Conservation (phyloP, 2,329 filamentous ascomycete genomes). For the Hypoxylon sp. region DNA sequence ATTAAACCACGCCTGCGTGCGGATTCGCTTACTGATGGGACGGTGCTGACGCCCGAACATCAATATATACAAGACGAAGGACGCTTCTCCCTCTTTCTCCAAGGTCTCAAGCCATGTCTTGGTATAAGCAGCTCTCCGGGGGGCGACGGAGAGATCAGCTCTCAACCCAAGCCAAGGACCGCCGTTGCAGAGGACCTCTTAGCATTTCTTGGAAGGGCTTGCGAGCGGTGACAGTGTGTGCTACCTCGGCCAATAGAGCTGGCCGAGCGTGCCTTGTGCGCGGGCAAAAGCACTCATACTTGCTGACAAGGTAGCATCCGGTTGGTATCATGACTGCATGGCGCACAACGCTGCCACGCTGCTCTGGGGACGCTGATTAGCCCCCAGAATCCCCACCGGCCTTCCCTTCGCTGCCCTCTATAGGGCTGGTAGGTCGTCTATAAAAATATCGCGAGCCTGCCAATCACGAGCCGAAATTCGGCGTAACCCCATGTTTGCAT, state of each 20-base stretch:
- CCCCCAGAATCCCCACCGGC: background rate
- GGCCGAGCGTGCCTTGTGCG: slow-evolving; percentile 9
- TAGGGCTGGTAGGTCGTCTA: slow-evolving; percentile 18
- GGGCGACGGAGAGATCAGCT: slow-evolving; percentile 9
- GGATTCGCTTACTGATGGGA: slow-evolving; percentile 5
- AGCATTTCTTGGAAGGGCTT: slow-evolving; percentile 4
- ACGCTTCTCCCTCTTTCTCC: background rate
- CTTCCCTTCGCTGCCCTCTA: slow-evolving; percentile 1
- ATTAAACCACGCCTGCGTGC: slow-evolving; percentile 8
- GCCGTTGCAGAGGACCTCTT: slow-evolving; percentile 1
- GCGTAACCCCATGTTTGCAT: background rate
- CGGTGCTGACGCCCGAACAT: slow-evolving; percentile 21
- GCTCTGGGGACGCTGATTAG: slow-evolving; percentile 9
- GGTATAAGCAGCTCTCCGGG: slow-evolving; percentile 27
- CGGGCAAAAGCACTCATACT: background rate
- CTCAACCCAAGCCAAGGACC: background rate
- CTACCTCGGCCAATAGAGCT: slow-evolving; percentile 27
- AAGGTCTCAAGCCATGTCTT: slow-evolving; percentile 4
- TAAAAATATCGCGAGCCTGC: slow-evolving; percentile 25
- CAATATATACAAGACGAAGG: slow-evolving; percentile 20
- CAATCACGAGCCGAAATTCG: slow-evolving; percentile 15
- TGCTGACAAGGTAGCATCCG: slow-evolving; percentile 27
- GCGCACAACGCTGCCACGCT: slow-evolving; percentile 21
- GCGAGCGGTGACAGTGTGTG: background rate
- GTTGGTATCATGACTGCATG: slow-evolving; percentile 13